A percentile compares a stretch with the other conserved stretches of the same genome.
These are phyloP conservation scores for Calonectria naviculata DNA, from an alignment of 2,329 filamentous ascomycete species.

Conservation along the genomic window DNA sequence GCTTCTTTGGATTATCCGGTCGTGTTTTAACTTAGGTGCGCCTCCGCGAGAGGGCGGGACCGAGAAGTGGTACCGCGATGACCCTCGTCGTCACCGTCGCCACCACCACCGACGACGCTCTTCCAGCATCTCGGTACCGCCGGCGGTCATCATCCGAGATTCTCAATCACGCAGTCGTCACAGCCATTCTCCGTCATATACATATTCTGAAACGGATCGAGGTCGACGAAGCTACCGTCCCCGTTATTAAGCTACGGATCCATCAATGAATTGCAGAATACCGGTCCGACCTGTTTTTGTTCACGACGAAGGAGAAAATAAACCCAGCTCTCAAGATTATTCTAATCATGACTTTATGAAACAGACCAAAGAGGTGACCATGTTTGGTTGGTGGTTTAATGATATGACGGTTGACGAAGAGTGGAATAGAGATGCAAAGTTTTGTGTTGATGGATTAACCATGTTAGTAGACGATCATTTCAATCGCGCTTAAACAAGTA, in stretches of 20 bases:
- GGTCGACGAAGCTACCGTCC: constrained; percentile 12
- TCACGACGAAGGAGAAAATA: background rate
- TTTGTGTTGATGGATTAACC: background rate
- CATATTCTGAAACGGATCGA: constrained; percentile 30
- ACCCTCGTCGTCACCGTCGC: constrained; percentile 36
- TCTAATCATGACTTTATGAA: background rate
- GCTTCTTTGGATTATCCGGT: constrained; percentile 59
- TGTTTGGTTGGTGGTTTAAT: background rate
- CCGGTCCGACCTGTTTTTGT: background rate
- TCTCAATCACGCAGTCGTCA: constrained; percentile 33
- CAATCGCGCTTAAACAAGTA: background rate
- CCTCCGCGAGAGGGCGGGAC: constrained; percentile 42
- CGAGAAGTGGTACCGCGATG: constrained; percentile 46
- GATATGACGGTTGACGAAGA: background rate
- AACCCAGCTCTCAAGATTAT: background rate
- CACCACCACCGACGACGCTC: constrained; percentile 36
- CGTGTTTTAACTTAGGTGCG: constrained; percentile 54
- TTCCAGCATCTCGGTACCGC: constrained; percentile 38
- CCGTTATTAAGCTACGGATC: background rate
- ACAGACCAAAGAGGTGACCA: background rate
- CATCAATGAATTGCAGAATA: too few relatives aligned
- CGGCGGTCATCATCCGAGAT: constrained; percentile 34
- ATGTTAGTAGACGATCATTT: background rate
- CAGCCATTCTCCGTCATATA: constrained; percentile 25
- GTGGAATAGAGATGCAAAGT: background rate